Evolutionary conservation across 2,329 filamentous ascomycete genomes (phyloP).

Genomic region (Aspergillus carbonarius): DNA sequence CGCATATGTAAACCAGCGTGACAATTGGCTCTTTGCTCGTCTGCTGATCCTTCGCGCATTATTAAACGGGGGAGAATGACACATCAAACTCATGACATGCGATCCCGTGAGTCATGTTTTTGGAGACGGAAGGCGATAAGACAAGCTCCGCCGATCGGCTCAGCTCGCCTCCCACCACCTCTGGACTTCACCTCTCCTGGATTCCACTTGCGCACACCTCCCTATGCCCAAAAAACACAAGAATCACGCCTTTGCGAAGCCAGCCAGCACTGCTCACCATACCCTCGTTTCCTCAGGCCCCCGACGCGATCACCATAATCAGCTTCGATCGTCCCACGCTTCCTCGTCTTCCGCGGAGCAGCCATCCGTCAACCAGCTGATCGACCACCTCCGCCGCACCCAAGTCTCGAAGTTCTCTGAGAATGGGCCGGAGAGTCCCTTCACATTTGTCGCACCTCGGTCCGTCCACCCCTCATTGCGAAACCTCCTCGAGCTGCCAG

Average conservation of each 20-base stretch:
- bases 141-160: conserved; percentile 7
- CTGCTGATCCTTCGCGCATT: no score
- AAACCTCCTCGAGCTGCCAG: conserved; percentile 46
- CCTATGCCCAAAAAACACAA: conserved; percentile 52
- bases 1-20: neutral
- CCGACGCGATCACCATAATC: conserved; percentile 28
- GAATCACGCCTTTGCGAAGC: conserved; percentile 40
- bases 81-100: no score
- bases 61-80: no score
- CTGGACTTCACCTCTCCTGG: conserved; percentile 10
- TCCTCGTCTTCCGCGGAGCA: conserved; percentile 24
- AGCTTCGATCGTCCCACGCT: conserved; percentile 17
- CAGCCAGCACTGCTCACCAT: conserved; percentile 41
- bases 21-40: neutral
- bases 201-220: conserved; percentile 10
- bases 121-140: neutral
- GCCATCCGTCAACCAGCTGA: conserved; percentile 49
- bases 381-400: conserved; percentile 47
- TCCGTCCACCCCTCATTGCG: conserved; percentile 49
- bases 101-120: no score
- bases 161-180: neutral
- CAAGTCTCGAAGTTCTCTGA: conserved; percentile 27
- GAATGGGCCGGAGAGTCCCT: conserved; percentile 14
- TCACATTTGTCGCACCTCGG: conserved; percentile 26
- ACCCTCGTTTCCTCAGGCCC: conserved; percentile 34